A percentile compares a stretch with the other conserved stretches of the same genome.
Evolutionary conservation across 2,329 filamentous ascomycete species (phyloP).

Genomic region (Neoscytalidium dimidiatum): DNA sequence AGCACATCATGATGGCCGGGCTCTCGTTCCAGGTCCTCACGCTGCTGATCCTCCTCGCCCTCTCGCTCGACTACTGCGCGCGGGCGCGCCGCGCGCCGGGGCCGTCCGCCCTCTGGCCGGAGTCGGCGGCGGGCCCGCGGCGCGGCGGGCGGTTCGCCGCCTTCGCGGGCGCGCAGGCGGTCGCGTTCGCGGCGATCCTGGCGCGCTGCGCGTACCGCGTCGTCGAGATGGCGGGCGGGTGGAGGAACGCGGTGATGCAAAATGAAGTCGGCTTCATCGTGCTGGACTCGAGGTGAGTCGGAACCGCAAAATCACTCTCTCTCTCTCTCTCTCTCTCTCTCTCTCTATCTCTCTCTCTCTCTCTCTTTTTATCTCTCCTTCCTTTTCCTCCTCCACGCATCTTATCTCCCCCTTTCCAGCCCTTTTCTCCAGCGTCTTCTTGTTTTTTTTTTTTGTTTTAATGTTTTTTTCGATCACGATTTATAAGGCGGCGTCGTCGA

Average conservation of each 20-base stretch:
- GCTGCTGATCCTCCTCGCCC: constrained; percentile 48
- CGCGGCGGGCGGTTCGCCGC: background rate
- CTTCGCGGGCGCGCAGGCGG: background rate
- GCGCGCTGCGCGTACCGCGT: constrained; percentile 43
- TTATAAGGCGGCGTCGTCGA: no score
- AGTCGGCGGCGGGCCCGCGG: background rate
- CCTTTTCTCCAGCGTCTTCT: no score
- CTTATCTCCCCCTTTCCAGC: no score
- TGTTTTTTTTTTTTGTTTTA: no score
- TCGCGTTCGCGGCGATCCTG: constrained; percentile 34
- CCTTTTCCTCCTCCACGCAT: no score
- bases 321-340: constrained; percentile 29
- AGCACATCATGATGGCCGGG: constrained; percentile 60
- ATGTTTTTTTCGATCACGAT: no score
- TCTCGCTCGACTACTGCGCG: constrained; percentile 40
- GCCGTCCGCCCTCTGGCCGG: background rate
- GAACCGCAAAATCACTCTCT: no score
- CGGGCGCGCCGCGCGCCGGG: constrained; percentile 6
- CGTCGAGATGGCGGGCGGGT: constrained; percentile 31
- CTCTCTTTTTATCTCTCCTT: background rate
- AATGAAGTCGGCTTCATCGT: constrained; percentile 46
- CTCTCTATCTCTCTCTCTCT: constrained; percentile 52
- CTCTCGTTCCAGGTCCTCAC: constrained; percentile 59
- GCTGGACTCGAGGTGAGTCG: constrained; percentile 4
- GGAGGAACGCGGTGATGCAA: constrained; percentile 52